These are phyloP conservation scores for Vigna trinervia DNA, from an alignment of 306 rosid species.

Conservation along the genomic window DNA sequence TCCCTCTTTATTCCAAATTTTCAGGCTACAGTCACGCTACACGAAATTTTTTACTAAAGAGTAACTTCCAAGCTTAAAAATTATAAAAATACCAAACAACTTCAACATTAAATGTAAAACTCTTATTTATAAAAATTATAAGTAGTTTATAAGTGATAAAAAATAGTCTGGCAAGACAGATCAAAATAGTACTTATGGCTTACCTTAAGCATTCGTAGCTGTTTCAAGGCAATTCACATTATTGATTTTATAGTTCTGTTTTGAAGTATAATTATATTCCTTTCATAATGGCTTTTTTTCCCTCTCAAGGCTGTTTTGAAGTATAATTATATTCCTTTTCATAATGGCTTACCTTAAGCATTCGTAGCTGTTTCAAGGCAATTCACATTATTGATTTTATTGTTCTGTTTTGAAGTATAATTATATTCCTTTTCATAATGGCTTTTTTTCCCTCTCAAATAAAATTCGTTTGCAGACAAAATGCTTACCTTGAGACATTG, in stretches of 20 bases:
- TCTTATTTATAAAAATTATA: neutral
- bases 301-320: too few relatives aligned
- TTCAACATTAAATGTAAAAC: neutral
- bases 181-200: neutral
- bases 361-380: neutral
- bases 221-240: slow-evolving; percentile 19
- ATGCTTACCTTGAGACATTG: slow-evolving; percentile 91
- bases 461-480: neutral
- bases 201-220: neutral
- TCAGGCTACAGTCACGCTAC: neutral
- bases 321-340: too few relatives aligned
- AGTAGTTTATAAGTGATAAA: neutral
- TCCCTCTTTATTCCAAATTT: neutral
- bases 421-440: neutral
- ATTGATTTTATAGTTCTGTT: slow-evolving; percentile 1
- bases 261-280: slow-evolving; percentile 9
- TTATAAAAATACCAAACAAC: neutral
- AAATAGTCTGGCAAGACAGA: neutral
- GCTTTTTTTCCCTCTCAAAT: slow-evolving; percentile 16
- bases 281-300: neutral
- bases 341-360: neutral
- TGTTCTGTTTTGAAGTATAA: slow-evolving; percentile 11
- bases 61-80: neutral
- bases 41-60: too few relatives aligned
- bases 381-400: slow-evolving; percentile 13